A percentile compares a stretch with the other conserved stretches of the same genome.
These are phyloP conservation scores for Russula earlei DNA, from an alignment of 768 basidiomycete genomes.

Conservation along the genomic window DNA sequence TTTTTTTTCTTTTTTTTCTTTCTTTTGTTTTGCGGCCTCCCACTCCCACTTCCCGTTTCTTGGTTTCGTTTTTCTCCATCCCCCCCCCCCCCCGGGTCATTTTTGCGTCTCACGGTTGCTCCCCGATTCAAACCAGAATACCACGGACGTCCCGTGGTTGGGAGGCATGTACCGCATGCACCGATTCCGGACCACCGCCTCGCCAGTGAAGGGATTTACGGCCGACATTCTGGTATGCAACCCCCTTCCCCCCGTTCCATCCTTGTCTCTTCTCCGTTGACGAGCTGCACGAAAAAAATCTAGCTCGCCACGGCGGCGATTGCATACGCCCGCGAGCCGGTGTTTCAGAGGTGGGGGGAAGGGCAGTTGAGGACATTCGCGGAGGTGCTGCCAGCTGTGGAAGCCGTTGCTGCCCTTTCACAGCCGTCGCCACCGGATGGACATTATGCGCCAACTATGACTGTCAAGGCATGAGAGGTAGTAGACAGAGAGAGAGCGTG, in stretches of 20 bases:
- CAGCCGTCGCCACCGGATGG: background rate
- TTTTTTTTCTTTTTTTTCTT: background rate
- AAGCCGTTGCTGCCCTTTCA: background rate
- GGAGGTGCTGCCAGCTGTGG: conserved; percentile 20
- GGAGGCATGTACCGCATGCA: conserved; percentile 67
- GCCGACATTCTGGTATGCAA: conserved; percentile 65
- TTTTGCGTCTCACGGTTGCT: background rate
- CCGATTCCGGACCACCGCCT: conserved; percentile 67
- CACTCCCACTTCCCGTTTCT: no score
- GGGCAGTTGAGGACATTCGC: conserved; percentile 32
- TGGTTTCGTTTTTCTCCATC: no score
- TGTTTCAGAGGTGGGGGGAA: conserved; percentile 50
- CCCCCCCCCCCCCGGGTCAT: no score
- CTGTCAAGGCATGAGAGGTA: background rate
- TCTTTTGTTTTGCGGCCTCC: background rate
- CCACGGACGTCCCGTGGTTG: conserved; percentile 36
- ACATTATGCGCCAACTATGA: background rate
- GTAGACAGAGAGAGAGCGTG: background rate
- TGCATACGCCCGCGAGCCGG: conserved; percentile 42
- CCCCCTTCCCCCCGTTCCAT: no score
- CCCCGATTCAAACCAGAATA: conserved; percentile 35
- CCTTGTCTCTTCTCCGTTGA: background rate
- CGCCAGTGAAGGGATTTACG: conserved; percentile 78
- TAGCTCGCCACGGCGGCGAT: conserved; percentile 62
- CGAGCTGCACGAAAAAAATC: background rate